Conservation (phyloP, 352 stramenopile species). For the Globisporangium solare region DNA sequence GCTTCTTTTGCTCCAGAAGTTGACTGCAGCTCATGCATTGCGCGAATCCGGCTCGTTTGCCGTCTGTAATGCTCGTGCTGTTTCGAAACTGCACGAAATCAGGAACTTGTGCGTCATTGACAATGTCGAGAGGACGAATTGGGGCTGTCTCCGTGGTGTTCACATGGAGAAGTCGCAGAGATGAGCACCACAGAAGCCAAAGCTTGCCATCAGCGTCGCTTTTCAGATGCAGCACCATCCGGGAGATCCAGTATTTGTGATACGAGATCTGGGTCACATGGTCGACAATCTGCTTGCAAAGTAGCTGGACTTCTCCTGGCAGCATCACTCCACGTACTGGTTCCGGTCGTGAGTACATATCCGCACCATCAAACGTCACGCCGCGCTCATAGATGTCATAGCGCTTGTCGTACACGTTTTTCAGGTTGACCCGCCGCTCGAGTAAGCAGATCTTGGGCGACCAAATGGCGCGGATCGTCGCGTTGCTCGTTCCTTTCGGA, state of each 20-base stretch:
- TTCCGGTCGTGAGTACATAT: constrained; percentile 79
- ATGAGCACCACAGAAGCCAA: constrained; percentile 94
- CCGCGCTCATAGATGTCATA: constrained; percentile 92
- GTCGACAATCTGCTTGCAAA: constrained; percentile 91
- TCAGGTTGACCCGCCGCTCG: constrained; percentile 89
- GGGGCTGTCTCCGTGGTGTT: constrained; percentile 9
- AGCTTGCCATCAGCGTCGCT: constrained; percentile 90
- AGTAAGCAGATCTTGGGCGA: constrained; percentile 94
- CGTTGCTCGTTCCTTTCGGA: constrained; percentile 89
- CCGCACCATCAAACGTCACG: constrained; percentile 94
- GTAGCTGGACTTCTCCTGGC: constrained; percentile 83
- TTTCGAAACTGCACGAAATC: constrained; percentile 31
- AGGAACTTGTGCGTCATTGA: constrained; percentile 61
- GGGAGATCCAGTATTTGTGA: constrained; percentile 88
- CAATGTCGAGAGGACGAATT: constrained; percentile 55
- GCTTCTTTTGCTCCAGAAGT: constrained; percentile 52
- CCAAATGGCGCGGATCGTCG: constrained; percentile 91
- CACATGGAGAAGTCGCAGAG: constrained; percentile 69
- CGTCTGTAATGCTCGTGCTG: background rate
- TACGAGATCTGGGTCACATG: constrained; percentile 92
- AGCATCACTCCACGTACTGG: constrained; percentile 90
- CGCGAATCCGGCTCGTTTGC: constrained; percentile 19
- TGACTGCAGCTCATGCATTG: constrained; percentile 86
- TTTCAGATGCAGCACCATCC: constrained; percentile 96
- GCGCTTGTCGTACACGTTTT: constrained; percentile 87